Conservation (phyloP, 2,329 filamentous ascomycete genomes). For the Westerdykella aurantiaca region DNA sequence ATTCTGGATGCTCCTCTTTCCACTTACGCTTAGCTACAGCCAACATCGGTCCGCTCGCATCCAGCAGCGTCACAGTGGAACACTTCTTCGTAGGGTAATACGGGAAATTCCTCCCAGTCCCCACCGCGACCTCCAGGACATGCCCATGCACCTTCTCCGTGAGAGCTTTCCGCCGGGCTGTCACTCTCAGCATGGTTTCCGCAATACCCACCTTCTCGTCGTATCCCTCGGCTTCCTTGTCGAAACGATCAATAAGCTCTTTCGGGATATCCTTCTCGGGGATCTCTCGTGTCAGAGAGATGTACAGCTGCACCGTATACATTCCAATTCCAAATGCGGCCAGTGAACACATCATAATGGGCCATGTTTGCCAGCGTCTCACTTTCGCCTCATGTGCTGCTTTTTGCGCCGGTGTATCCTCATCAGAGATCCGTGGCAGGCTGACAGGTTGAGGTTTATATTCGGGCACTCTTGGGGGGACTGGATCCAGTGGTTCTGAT, state of each 20-base stretch:
- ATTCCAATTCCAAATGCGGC: constrained; percentile 38
- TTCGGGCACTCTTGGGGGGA: constrained; percentile 4
- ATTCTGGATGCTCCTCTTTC: constrained; percentile 38
- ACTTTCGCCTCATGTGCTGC: constrained; percentile 22
- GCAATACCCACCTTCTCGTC: constrained; percentile 44
- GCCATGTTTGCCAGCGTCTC: constrained; percentile 26
- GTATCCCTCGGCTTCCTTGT: constrained; percentile 42
- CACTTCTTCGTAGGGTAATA: constrained; percentile 41
- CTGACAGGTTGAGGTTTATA: constrained; percentile 8
- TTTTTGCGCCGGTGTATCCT: too few species aligned
- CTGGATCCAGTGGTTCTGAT: too few species aligned
- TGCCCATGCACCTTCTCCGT: constrained; percentile 40
- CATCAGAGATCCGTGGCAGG: too few species aligned
- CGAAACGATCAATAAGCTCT: constrained; percentile 44
- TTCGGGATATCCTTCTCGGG: constrained; percentile 26
- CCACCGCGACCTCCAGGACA: constrained; percentile 46
- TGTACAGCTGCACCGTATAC: constrained; percentile 36
- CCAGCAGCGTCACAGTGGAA: constrained; percentile 44
- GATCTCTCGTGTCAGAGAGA: constrained; percentile 23
- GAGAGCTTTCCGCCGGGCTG: constrained; percentile 37
- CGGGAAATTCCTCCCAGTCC: constrained; percentile 45
- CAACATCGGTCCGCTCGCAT: constrained; percentile 45
- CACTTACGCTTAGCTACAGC: constrained; percentile 46
- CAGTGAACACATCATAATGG: constrained; percentile 28
- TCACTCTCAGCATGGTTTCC: constrained; percentile 41